Evolutionary conservation across 352 stramenopile genomes (phyloP).

Genomic region (Phytopythium oedochilum): DNA sequence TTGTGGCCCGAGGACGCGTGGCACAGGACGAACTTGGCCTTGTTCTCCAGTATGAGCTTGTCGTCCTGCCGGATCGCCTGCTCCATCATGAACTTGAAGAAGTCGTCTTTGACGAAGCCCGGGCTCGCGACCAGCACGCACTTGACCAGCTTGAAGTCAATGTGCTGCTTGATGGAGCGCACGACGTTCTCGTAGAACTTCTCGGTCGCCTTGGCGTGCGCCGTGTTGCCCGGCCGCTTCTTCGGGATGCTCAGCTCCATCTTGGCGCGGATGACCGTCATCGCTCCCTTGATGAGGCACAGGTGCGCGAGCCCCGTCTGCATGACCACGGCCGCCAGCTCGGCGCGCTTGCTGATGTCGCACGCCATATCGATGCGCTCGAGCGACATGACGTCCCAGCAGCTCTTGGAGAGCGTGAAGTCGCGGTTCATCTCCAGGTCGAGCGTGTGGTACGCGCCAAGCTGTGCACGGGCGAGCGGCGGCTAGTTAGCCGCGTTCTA

Average conservation of each 20-base stretch:
- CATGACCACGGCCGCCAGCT: constrained; percentile 97
- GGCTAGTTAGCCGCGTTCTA: background rate
- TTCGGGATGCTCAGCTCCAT: constrained; percentile 97
- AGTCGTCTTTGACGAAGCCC: constrained; percentile 98
- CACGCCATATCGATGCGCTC: constrained; percentile 95
- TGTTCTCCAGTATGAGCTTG: constrained; percentile 95
- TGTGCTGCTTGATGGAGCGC: constrained; percentile 92
- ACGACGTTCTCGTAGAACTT: constrained; percentile 98
- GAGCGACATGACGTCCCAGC: constrained; percentile 97
- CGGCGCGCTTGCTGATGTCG: constrained; percentile 92
- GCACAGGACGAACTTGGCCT: constrained; percentile 95
- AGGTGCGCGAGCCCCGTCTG: constrained; percentile 94
- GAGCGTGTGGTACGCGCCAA: constrained; percentile 97
- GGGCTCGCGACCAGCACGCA: constrained; percentile 94
- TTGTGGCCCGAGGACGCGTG: constrained; percentile 96
- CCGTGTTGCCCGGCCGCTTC: constrained; percentile 93
- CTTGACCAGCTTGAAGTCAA: constrained; percentile 97
- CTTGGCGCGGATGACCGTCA: constrained; percentile 93
- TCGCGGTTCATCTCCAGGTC: constrained; percentile 96
- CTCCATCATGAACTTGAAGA: constrained; percentile 94
- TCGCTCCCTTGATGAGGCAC: constrained; percentile 96
- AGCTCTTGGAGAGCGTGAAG: constrained; percentile 95
- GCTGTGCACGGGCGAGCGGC: constrained; percentile 22
- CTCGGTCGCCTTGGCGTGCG: constrained; percentile 91
- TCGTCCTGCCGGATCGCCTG: constrained; percentile 92